Base-by-base conservation (phyloP, 2,329 filamentous ascomycete genomes). In the Talaromyces sp. region DNA sequence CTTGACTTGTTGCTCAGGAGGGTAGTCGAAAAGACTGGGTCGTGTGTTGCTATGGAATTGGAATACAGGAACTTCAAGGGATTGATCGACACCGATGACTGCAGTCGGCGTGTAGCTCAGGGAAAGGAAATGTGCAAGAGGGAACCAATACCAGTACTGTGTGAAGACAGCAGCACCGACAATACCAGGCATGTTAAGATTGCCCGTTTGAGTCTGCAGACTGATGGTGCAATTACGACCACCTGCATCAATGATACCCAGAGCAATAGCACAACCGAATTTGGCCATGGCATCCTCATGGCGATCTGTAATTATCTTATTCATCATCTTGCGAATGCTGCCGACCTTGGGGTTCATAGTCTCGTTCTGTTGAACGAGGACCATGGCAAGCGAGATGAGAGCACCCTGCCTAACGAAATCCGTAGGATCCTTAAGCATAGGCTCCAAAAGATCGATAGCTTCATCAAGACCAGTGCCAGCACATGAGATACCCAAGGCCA, bases 101-200 rank as follows among this genome's bases (percentile, higher is more conserved):
- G 95, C 91, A 1, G 96, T 99, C 1, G 95, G 95, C n/a, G 92
- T 93, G 80, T 99, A 98, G 73, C 92, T 93, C 67, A 99, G 84
- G 0, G 94, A 96, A 65, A 99, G 79, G 87, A 99, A 99, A 80
- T 99, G 95, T 35, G 95, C 96, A 73, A 98, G 90, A 66, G 95
- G 95, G 87, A 99, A 99, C 95, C 95, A 99, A 83, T 99, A 99
- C 95, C 95, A 99, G 83, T 99, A 99, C 77, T 99, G 95, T 9
- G 93, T 96, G 81, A 99, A 99, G 62, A 99, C 91, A 33, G 93
- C 94, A 88, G 97, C 97, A 70, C 95, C 96, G 19, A 99, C 93
- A 70, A 99, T 96, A 67, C 92, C 96, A 19, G 93, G 88, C 93
- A 99, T 97, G 83, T 99, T 98, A 70, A 99, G 87, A 76, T 97